Evolutionary conservation across 2,329 filamentous ascomycete species (phyloP), one percentile per base, ranked within the genome.

Genomic region (Rhynchosporium agropyri): DNA sequence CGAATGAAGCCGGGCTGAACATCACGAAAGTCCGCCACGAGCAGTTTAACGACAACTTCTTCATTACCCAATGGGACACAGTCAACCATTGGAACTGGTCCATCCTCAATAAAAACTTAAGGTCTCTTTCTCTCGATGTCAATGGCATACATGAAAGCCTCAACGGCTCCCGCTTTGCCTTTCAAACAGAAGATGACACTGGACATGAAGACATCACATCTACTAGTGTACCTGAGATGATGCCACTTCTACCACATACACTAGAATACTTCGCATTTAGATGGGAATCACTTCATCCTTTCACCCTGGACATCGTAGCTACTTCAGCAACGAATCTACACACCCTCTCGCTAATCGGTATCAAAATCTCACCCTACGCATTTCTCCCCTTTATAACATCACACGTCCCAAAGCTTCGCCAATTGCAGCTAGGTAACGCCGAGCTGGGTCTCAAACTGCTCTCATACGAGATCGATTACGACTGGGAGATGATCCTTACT

Each of bases 11-110:
- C 7, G 64, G 56, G 2, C 36, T 65, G 15, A 42, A 40, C 4
- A 63, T 68, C 33, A 33, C 57, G 20, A 55, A 66, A 29, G 45
- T 68, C 8, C 38, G 20, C 7, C 63, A 67, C 28, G 56, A 63
- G 6, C 62, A 60, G 12, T 54, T 62, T 40, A 59, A 31, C 28
- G 53, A 54, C 7, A 58, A 29, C 12, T 48, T 62, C n/a, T 51
- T 59, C n/a, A 54, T 12, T 9, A 20, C 33, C 6, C 26, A 58
- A 3, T 20, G 10, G 10, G 15, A 51, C n/a, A 29, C 6, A 12
- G 1, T 5, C 31, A 20, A 54, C 12, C 50, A 56, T 8, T 38
- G 20, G 31, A 6, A 43, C 29, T 57, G 45, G 38, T n/a, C 26
- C 45, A 5, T 26, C 13, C 50, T 50, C 7, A 28, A 53, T 28